Evolutionary conservation across 306 rosid species (phyloP).

Genomic region (Glycine tomentella): DNA sequence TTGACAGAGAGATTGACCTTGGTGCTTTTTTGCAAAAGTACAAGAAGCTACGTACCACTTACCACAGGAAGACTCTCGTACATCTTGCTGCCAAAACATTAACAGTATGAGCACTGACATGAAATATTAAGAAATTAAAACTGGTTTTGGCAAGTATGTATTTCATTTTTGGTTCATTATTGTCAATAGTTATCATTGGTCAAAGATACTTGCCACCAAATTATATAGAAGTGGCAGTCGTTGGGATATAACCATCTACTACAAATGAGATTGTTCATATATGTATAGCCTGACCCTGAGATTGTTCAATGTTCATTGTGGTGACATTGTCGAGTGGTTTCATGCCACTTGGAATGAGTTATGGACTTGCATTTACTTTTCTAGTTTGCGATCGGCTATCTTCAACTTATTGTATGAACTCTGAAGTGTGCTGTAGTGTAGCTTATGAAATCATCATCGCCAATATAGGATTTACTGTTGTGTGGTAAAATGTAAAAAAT

Average conservation of each 20-base stretch:
- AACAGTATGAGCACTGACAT: slow-evolving; percentile 17
- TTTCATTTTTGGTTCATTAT: slow-evolving; percentile 39
- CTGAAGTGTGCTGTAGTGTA: too few species aligned
- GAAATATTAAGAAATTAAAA: slow-evolving; percentile 12
- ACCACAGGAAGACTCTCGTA: slow-evolving; percentile 78
- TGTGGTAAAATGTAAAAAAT: not conserved
- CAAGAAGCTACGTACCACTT: slow-evolving; percentile 77
- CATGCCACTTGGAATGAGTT: slow-evolving; percentile 18
- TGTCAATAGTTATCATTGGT: slow-evolving; percentile 25
- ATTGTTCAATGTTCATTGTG: slow-evolving; percentile 14
- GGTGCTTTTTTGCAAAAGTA: slow-evolving; percentile 73
- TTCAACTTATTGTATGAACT: too few species aligned
- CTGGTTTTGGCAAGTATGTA: not conserved
- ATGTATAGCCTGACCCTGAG: slow-evolving; percentile 37
- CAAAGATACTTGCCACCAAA: slow-evolving; percentile 9
- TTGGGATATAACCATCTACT: slow-evolving; percentile 29
- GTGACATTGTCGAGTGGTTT: slow-evolving; percentile 1
- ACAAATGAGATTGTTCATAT: slow-evolving; percentile 18
- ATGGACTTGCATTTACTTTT: not conserved
- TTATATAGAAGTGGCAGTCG: not conserved
- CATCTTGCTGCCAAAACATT: slow-evolving; percentile 87
- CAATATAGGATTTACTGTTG: not conserved
- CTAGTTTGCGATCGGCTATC: not conserved
- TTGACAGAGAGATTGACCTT: slow-evolving; percentile 72
- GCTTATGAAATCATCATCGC: not conserved